Evolutionary conservation across 805 yeast genomes (phyloP), one percentile per base, ranked within the genome.

Genomic region (Yarrowia sp.): DNA sequence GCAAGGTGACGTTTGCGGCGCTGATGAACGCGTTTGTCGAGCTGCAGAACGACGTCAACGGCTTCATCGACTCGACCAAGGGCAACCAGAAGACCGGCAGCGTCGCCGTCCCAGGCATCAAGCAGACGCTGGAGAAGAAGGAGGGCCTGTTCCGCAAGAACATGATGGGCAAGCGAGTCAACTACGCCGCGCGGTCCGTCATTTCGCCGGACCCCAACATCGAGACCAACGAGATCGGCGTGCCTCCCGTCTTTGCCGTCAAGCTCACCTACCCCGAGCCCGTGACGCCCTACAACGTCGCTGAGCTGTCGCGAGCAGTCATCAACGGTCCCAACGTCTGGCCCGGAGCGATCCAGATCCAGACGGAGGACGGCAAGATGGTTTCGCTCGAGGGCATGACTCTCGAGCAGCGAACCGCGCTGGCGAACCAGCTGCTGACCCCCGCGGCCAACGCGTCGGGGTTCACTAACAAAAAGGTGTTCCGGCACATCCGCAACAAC

Each of bases 101-200:
- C 65, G 76, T 83, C 55, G 92, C 97, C 24, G 82, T 84, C 38
- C 99, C 99, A 2, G 99, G 99, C 78, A 84, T 94, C 70, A 94
- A 94, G 74, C 99, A 94, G 79, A 96, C 97, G 10, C 80, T 94
- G 71, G 99, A 94, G 76, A 93, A 94, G 85, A 94, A 94, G 74
- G 99, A 94, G 77, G 99, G 99, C 73, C 80, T 93, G 66, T 94
- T 94, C 81, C 85, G 99, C 80, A 94, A 93, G 74, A 97, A 94
- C 72, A 94, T 94, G 99, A 94, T 94, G 99, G 99, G 99, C 73
- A 94, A 94, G 81, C 91, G 99, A 80, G 99, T 94, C 64, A 96
- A 94, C 74, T 93, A 90, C 71, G 97, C 98, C 61, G 99, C 99
- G 58, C 90, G 99, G 77, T 93, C 99, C 9, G 99, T 94, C 70